A percentile compares a stretch with the other conserved stretches of the same genome.
phyloP scores from a whole-genome alignment of 1,284 basidiomycete species.

The Xerocomus amazonicus region DNA sequence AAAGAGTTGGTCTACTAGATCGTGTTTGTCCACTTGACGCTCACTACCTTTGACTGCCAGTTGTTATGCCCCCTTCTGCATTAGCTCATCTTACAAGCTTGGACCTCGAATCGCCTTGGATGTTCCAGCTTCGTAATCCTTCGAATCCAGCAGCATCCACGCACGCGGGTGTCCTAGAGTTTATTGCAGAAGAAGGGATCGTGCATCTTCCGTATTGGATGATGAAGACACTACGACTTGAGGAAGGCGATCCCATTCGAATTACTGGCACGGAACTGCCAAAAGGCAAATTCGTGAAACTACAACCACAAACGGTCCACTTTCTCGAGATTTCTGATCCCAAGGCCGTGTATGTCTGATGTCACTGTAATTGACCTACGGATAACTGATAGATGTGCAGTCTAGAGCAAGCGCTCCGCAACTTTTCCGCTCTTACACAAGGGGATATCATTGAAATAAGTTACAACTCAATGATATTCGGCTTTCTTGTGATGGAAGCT shows the following conservation, averaged over 20 bases:
- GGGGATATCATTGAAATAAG: constrained; percentile 91
- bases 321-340: constrained; percentile 95
- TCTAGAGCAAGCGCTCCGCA: constrained; percentile 91
- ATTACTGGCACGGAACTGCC: constrained; percentile 85
- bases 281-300: constrained; percentile 95
- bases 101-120: constrained; percentile 93
- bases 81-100: constrained; percentile 85
- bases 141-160: constrained; percentile 83
- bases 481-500: constrained; percentile 94
- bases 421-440: constrained; percentile 88
- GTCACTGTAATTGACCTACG: not conserved
- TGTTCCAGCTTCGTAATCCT: constrained; percentile 93
- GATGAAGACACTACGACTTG: constrained; percentile 93
- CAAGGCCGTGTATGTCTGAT: constrained; percentile 83
- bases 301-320: constrained; percentile 93
- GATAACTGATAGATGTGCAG: constrained; percentile 39
- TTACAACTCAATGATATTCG: constrained; percentile 92
- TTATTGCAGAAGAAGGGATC: constrained; percentile 95
- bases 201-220: constrained; percentile 99
- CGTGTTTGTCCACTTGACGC: not conserved
- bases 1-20: constrained; percentile 73
- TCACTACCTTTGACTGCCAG: constrained; percentile 40
- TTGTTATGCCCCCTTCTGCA: constrained; percentile 97
- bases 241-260: constrained; percentile 93
- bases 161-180: constrained; percentile 97